Conservation (phyloP, 2,329 filamentous ascomycete genomes). For the Arthrobotrys megalospora region DNA sequence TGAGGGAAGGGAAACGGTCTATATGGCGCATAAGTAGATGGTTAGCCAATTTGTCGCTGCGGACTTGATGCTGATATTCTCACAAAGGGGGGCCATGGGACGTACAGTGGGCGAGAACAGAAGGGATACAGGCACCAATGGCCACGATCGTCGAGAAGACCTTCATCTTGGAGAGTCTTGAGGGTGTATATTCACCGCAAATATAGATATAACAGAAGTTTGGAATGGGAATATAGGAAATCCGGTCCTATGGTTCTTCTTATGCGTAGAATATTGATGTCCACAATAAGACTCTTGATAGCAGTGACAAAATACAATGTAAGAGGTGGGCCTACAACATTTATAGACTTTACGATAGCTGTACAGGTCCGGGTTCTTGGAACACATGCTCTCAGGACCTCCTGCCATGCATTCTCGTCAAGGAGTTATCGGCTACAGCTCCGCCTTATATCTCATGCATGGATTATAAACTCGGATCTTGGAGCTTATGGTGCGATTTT, state of each 20-base stretch:
- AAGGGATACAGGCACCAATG: conserved; percentile 57
- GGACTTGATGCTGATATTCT: not conserved
- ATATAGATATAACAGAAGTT: not conserved
- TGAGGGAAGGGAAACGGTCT: conserved; percentile 66
- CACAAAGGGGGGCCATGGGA: not conserved
- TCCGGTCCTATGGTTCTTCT: conserved; percentile 5
- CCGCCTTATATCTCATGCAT: conserved; percentile 29
- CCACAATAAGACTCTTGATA: not conserved
- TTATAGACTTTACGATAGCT: conserved; percentile 18
- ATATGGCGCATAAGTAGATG: not conserved
- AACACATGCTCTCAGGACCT: not conserved
- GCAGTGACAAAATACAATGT: not conserved
- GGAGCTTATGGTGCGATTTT: conserved; percentile 17
- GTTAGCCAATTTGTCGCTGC: conserved; percentile 35
- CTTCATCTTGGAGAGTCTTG: conserved; percentile 57
- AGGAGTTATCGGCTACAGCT: conserved; percentile 53
- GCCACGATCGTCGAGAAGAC: conserved; percentile 57
- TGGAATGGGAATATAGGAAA: conserved; percentile 1
- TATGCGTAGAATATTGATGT: not conserved
- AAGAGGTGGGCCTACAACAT: conserved; percentile 8
- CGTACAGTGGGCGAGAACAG: conserved; percentile 61
- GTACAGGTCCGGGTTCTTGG: not conserved
- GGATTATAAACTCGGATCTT: conserved; percentile 14
- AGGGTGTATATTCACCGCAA: not conserved
- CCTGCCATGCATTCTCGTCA: conserved; percentile 9